Evolutionary conservation across 176 grass and related monocot genomes (phyloP).

Genomic region (Juncus effusus): DNA sequence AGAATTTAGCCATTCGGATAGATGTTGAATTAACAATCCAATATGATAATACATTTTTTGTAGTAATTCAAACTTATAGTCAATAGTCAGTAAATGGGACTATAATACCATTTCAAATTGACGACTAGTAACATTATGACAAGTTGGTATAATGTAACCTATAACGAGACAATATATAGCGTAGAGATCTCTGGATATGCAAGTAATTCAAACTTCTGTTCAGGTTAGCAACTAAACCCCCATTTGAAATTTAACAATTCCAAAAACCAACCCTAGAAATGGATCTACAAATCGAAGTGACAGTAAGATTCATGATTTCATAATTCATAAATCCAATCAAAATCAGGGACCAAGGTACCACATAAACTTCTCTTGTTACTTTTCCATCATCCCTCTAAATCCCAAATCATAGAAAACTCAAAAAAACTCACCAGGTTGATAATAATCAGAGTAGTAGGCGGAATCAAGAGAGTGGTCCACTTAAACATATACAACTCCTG

Average conservation of each 20-base stretch:
- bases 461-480: conserved; percentile 79
- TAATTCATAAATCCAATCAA: not conserved
- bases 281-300: not conserved
- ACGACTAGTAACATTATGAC: too few species aligned
- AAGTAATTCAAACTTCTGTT: too few species aligned
- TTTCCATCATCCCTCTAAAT: too few species aligned
- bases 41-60: not conserved
- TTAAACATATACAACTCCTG: conserved; percentile 70
- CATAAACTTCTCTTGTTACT: too few species aligned
- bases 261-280: not conserved
- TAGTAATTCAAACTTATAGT: too few species aligned
- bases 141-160: too few species aligned
- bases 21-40: not conserved
- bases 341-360: not conserved
- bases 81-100: too few species aligned
- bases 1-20: not conserved
- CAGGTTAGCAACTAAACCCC: too few species aligned
- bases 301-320: not conserved
- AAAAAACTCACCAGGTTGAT: conserved; percentile 49
- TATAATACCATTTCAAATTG: too few species aligned
- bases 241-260: not conserved
- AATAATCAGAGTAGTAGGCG: conserved; percentile 69
- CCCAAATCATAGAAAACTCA: too few species aligned
- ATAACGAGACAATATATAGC: too few species aligned
- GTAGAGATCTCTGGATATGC: too few species aligned